A percentile compares a stretch with the other conserved stretches of the same genome.
Evolutionary conservation across 352 stramenopile species (phyloP).

Genomic region (Phytophthora boehmeriae): DNA sequence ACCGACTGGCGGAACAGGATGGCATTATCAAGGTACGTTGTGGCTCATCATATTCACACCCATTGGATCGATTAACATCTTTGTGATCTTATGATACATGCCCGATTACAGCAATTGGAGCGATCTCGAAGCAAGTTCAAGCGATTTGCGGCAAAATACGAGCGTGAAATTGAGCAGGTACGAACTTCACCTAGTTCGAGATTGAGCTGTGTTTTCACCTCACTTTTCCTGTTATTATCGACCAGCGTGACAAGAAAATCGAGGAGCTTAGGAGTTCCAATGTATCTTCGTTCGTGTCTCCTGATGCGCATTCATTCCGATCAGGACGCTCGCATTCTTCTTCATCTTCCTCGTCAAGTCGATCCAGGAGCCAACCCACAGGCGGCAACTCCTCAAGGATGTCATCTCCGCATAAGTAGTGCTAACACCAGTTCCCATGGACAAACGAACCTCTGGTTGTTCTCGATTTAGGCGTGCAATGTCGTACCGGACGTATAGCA

Average conservation of each 20-base stretch:
- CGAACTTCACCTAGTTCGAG: neutral
- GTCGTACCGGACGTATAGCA: too few species aligned
- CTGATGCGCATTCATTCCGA: constrained; percentile 27
- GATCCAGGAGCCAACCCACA: constrained; percentile 19
- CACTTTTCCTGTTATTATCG: constrained; percentile 1
- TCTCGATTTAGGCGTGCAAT: neutral
- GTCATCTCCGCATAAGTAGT: constrained; percentile 17
- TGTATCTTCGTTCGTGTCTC: constrained; percentile 50
- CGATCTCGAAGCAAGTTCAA: constrained; percentile 88
- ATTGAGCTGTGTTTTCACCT: constrained; percentile 3
- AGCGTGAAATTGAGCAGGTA: constrained; percentile 84
- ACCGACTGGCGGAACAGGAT: constrained; percentile 71
- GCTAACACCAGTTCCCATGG: neutral
- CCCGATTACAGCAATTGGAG: constrained; percentile 68
- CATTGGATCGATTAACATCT: too few species aligned
- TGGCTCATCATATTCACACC: too few species aligned
- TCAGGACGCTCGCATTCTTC: constrained; percentile 37
- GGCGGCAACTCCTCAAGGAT: constrained; percentile 1
- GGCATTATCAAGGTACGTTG: constrained; percentile 81
- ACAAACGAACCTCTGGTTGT: neutral
- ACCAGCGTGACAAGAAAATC: constrained; percentile 53
- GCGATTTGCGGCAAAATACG: constrained; percentile 84
- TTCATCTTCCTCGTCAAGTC: constrained; percentile 45
- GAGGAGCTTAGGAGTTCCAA: constrained; percentile 54
- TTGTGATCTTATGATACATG: neutral